These are phyloP conservation scores for Candida methanosorbosa DNA, from an alignment of 805 yeast species.

Conservation along the genomic window DNA sequence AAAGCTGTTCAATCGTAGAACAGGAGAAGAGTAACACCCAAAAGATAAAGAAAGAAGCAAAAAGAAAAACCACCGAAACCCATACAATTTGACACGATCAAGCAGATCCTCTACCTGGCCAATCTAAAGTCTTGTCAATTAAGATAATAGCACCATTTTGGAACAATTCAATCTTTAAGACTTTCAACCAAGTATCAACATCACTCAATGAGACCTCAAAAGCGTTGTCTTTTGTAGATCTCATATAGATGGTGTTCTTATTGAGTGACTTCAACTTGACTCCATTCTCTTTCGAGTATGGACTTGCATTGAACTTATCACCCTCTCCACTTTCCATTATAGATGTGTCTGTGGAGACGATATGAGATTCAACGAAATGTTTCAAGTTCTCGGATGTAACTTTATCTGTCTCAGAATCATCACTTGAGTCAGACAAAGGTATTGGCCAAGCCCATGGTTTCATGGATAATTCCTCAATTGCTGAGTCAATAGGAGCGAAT, in stretches of 20 bases:
- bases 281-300: slow-evolving; percentile 11
- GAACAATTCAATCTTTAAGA: slow-evolving; percentile 26
- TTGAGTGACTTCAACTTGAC: slow-evolving; percentile 25
- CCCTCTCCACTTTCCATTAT: slow-evolving; percentile 6
- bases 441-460: slow-evolving; percentile 85
- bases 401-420: slow-evolving; percentile 38
- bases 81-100: neutral
- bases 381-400: slow-evolving; percentile 42
- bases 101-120: slow-evolving; percentile 24
- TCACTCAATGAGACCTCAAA: slow-evolving; percentile 25
- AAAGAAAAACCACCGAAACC: neutral
- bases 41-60: neutral
- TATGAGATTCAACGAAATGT: slow-evolving; percentile 55
- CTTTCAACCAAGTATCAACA: slow-evolving; percentile 26
- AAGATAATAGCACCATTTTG: slow-evolving; percentile 39
- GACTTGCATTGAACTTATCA: slow-evolving; percentile 11
- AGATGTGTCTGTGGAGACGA: slow-evolving; percentile 27
- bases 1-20: neutral
- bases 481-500: slow-evolving; percentile 65
- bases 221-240: slow-evolving; percentile 26
- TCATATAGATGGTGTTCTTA: slow-evolving; percentile 27
- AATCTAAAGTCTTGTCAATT: slow-evolving; percentile 26
- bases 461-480: slow-evolving; percentile 35
- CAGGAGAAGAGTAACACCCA: too few relatives aligned
- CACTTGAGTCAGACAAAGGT: slow-evolving; percentile 28